Conservation (phyloP, 495 filamentous ascomycete species). For the Aspergillus baeticus region DNA sequence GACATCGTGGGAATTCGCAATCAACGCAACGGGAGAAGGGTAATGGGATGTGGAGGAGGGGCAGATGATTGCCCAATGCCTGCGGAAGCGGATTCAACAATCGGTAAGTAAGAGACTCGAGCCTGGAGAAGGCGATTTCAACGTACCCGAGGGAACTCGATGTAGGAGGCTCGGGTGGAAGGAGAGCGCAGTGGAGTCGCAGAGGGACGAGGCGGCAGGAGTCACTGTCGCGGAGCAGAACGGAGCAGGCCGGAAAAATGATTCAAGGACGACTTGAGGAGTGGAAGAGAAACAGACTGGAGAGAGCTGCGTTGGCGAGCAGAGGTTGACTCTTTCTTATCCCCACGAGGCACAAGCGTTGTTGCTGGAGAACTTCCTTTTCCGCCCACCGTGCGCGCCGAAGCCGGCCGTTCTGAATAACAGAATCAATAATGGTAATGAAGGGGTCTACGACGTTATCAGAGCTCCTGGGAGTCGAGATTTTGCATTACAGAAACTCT, state of each 20-base stretch:
- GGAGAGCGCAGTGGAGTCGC: constrained; percentile 24
- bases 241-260: constrained; percentile 28
- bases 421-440: constrained; percentile 5
- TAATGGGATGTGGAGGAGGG: constrained; percentile 13
- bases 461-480: neutral
- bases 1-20: constrained; percentile 29
- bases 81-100: constrained; percentile 19
- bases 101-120: constrained; percentile 19
- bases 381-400: constrained; percentile 34
- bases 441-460: neutral
- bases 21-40: constrained; percentile 3
- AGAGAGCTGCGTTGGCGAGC: constrained; percentile 6
- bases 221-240: constrained; percentile 23
- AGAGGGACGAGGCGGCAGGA: neutral
- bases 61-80: constrained; percentile 3
- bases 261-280: constrained; percentile 1
- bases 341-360: constrained; percentile 21
- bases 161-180: constrained; percentile 22
- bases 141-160: constrained; percentile 26
- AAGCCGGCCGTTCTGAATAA: constrained; percentile 39
- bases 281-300: constrained; percentile 21
- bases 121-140: constrained; percentile 7
- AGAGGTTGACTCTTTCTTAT: constrained; percentile 17
- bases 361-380: constrained; percentile 21
- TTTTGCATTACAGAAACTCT: neutral